These are phyloP conservation scores for Penstemon eatonii DNA, from an alignment of 257 asterid genomes.

Conservation along the genomic window DNA sequence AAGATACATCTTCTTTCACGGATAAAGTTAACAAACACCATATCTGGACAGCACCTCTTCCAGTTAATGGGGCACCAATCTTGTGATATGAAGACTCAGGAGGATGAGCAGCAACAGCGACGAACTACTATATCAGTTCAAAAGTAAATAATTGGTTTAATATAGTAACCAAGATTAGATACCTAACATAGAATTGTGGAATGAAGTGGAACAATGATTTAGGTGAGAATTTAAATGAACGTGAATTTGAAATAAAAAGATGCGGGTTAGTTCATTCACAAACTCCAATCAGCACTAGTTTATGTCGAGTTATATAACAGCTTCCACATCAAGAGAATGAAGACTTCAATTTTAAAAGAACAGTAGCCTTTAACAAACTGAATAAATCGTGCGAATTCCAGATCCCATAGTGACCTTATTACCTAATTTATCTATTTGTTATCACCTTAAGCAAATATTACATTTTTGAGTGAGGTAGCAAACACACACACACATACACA, in stretches of 20 bases:
- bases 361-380: background rate
- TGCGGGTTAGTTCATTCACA: background rate
- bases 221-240: constrained; percentile 7
- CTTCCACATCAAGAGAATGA: constrained; percentile 1
- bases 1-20: constrained; percentile 32
- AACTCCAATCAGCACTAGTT: too few relatives aligned
- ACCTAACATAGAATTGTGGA: background rate
- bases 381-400: background rate
- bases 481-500: background rate
- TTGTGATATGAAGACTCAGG: constrained; percentile 84
- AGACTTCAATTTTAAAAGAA: background rate
- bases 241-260: constrained; percentile 2
- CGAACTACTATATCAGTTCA: constrained; percentile 53
- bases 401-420: background rate
- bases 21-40: constrained; percentile 69
- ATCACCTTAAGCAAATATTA: constrained; percentile 1
- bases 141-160: constrained; percentile 23
- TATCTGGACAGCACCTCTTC: constrained; percentile 87
- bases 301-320: background rate
- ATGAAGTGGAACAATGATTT: background rate
- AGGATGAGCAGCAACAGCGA: constrained; percentile 94
- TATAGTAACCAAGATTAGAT: background rate
- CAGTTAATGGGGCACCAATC: constrained; percentile 75
- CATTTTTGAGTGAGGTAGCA: constrained; percentile 1
- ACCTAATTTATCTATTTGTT: background rate